These are phyloP conservation scores for Hermanozyma aechmeae DNA, from an alignment of 805 yeast species.

Conservation along the genomic window DNA sequence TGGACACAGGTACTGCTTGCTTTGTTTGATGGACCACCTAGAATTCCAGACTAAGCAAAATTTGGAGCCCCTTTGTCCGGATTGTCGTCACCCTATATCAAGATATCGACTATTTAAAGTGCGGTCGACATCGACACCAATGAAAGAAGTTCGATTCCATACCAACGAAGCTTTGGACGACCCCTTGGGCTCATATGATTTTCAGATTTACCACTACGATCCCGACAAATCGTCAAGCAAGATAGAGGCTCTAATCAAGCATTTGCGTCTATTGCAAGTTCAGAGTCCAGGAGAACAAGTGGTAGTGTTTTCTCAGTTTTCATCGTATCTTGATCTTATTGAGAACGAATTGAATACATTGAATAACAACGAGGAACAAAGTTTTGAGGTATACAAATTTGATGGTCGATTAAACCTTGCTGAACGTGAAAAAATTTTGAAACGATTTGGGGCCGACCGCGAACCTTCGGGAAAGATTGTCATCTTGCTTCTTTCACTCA, in stretches of 20 bases:
- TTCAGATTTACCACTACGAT: conserved; percentile 33
- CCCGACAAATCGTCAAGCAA: conserved; percentile 61
- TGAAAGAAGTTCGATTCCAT: conserved; percentile 20
- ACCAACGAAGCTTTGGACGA: conserved; percentile 15
- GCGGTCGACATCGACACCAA: conserved; percentile 14
- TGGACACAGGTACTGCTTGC: conserved; percentile 70
- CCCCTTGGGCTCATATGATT: conserved; percentile 12
- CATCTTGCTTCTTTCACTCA: conserved; percentile 63
- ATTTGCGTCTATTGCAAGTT: conserved; percentile 43
- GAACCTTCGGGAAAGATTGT: conserved; percentile 24
- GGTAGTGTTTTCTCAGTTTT: conserved; percentile 87
- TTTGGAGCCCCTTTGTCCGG: conserved; percentile 56
- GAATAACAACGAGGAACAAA: conserved; percentile 22
- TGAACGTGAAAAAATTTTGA: conserved; percentile 54
- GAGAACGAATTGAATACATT: conserved; percentile 43
- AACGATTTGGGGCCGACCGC: conserved; percentile 36
- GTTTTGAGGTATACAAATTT: conserved; percentile 55
- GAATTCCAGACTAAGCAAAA: conserved; percentile 47
- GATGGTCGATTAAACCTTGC: conserved; percentile 71
- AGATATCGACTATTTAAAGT: conserved; percentile 40
- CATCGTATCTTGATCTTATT: conserved; percentile 69
- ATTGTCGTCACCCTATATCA: conserved; percentile 55
- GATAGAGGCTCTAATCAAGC: conserved; percentile 56
- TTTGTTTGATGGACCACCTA: conserved; percentile 67
- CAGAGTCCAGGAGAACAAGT: conserved; percentile 60